Base-by-base conservation (phyloP, 2,329 filamentous ascomycete species). In the Hortaea werneckii region DNA sequence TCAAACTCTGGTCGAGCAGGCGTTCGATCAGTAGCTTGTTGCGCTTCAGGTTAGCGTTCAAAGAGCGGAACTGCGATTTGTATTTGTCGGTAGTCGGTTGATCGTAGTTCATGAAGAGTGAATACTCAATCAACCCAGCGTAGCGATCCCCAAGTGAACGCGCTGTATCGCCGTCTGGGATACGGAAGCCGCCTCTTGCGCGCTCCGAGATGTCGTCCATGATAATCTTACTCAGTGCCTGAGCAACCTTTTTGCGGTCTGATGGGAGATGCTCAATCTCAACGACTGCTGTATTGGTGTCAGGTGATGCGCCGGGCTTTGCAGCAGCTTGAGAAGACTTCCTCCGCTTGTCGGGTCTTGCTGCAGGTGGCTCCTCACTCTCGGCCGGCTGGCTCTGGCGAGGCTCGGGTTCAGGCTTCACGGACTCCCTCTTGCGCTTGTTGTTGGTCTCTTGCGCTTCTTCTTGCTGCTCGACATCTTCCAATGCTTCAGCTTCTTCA, bases 31-130 rank as follows among this genome's bases (percentile, higher is more conserved):
- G 73, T 55, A 87, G 80, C 45, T 80, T 69, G 64, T 98, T 98
- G 61, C 82, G 83, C 74, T 94, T 95, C 50, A 95, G 73, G 67
- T 96, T 96, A 67, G 86, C 85, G 41, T 80, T 72, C 54, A 98
- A 77, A 39, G 83, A 80, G 52, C 87, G 81, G 56, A 88, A 77
- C 65, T 95, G 78, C 44, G 67, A 62, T 52, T 68, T 72, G 67
- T 82, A 84, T 30, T 71, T 65, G 12, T 52, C 44, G 50, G 72
- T 65, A 54, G 70, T 73, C 5, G 76, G 72, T 42, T 76, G 74
- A 34, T 74, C 77, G 47, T 72, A 71, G 56, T 73, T 73, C 54
- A 74, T 67, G 61, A 76, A 75, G 48, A 80, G 68, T 49, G 77
- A 74, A 57, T 87, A 79, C 68, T 95, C 89, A 50, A 96, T 83